These are phyloP conservation scores for Phytophthora palmivora DNA, from an alignment of 352 stramenopile species.

Conservation along the genomic window DNA sequence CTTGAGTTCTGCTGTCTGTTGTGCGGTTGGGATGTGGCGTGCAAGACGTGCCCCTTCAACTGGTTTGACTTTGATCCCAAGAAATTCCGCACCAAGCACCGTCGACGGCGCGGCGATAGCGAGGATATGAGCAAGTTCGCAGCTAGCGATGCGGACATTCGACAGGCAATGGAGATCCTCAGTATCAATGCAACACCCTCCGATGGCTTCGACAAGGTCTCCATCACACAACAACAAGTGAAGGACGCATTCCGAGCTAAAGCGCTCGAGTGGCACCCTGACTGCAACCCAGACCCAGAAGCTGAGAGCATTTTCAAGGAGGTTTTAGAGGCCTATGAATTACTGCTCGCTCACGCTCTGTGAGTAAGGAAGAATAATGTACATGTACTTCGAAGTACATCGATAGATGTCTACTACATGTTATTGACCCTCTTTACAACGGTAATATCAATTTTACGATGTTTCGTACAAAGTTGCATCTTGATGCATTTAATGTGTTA, in stretches of 20 bases:
- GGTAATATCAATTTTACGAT: slow-evolving; percentile 1
- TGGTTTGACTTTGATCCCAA: slow-evolving; percentile 69
- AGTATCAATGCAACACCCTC: slow-evolving; percentile 15
- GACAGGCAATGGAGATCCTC: slow-evolving; percentile 33
- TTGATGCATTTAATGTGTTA: no score
- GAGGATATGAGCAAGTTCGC: slow-evolving; percentile 9
- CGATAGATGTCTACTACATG: neutral
- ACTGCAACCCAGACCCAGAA: slow-evolving; percentile 87
- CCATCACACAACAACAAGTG: slow-evolving; percentile 34
- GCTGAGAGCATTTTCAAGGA: slow-evolving; percentile 88
- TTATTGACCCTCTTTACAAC: neutral
- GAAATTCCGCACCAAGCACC: slow-evolving; percentile 37
- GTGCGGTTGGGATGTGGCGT: slow-evolving; percentile 68
- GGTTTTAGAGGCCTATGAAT: slow-evolving; percentile 90
- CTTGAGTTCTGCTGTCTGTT: slow-evolving; percentile 79
- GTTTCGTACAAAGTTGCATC: no score
- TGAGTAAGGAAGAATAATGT: no score
- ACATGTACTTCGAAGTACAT: no score
- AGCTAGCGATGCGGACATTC: slow-evolving; percentile 22
- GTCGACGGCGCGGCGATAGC: slow-evolving; percentile 6
- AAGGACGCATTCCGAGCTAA: slow-evolving; percentile 70
- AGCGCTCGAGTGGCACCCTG: slow-evolving; percentile 92
- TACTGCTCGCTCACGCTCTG: slow-evolving; percentile 49
- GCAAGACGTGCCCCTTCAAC: slow-evolving; percentile 69
- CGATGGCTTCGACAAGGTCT: neutral